phyloP scores from a whole-genome alignment of 768 basidiomycete species.

The Psilocybe azurescens region DNA sequence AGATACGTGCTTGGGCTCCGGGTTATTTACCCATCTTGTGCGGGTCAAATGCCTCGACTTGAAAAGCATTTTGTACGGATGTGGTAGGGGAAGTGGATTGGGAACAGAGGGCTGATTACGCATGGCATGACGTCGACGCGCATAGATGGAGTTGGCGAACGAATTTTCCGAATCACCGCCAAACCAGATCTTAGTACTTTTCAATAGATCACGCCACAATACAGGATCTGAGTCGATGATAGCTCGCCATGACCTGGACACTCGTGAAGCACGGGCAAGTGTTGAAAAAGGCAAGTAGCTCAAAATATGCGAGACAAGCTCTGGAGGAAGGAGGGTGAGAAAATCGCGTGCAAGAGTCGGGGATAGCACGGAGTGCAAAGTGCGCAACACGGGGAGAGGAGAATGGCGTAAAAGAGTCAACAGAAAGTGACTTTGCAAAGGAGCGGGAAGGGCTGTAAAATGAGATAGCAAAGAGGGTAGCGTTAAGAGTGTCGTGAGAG shows the following conservation, averaged over 20 bases:
- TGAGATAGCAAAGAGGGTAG: constrained; percentile 84
- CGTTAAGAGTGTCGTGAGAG: constrained; percentile 83
- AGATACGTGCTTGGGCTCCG: constrained; percentile 74
- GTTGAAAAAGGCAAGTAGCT: constrained; percentile 83
- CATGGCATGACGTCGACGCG: constrained; percentile 55
- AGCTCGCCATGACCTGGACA: constrained; percentile 88
- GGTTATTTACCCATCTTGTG: constrained; percentile 78
- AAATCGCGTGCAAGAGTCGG: constrained; percentile 95
- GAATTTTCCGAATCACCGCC: constrained; percentile 84
- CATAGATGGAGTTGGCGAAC: constrained; percentile 74
- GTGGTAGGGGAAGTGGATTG: constrained; percentile 68
- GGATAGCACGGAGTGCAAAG: constrained; percentile 85
- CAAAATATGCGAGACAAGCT: constrained; percentile 89
- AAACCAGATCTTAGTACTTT: constrained; percentile 87
- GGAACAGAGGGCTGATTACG: constrained; percentile 39
- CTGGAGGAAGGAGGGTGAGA: constrained; percentile 87
- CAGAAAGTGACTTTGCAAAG: constrained; percentile 91
- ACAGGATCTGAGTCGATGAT: constrained; percentile 89
- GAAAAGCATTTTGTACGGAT: constrained; percentile 93
- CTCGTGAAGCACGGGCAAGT: constrained; percentile 86
- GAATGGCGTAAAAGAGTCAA: constrained; percentile 93
- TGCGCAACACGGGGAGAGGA: constrained; percentile 88
- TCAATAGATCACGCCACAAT: constrained; percentile 88
- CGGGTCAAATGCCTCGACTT: constrained; percentile 86
- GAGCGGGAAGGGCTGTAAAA: constrained; percentile 79